Evolutionary conservation across 2,329 filamentous ascomycete species (phyloP).

Genomic region (Fusarium palustre): DNA sequence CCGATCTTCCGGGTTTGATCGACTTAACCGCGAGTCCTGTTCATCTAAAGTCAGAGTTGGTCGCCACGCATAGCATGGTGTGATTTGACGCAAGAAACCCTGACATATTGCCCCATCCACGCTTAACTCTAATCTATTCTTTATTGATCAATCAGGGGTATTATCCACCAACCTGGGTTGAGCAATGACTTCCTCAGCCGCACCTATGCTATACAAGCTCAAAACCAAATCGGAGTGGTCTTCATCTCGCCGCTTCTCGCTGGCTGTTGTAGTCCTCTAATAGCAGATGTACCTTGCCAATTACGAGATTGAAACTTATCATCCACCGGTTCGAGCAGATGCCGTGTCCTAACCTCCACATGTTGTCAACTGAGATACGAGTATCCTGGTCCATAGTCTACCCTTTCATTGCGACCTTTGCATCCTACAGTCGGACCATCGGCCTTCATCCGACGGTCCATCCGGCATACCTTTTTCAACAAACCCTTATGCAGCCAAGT

Average conservation of each 20-base stretch:
- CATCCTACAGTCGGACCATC: constrained; percentile 39
- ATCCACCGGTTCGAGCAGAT: constrained; percentile 2
- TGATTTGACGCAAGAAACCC: constrained; percentile 43
- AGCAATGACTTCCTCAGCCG: constrained; percentile 3
- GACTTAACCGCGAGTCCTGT: constrained; percentile 7
- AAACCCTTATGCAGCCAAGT: constrained; percentile 25
- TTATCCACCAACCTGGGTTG: constrained; percentile 14
- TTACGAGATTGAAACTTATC: constrained; percentile 42
- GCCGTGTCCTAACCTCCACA: constrained; percentile 25
- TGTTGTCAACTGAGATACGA: constrained; percentile 15
- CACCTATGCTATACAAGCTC: constrained; percentile 3
- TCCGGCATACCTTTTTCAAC: constrained; percentile 29
- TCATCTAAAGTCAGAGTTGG: constrained; percentile 1
- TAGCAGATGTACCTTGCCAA: background rate
- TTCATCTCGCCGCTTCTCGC: constrained; percentile 17
- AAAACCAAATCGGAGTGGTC: constrained; percentile 9
- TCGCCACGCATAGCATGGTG: constrained; percentile 27
- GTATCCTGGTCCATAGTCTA: constrained; percentile 17
- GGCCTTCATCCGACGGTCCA: constrained; percentile 43
- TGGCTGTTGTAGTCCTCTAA: constrained; percentile 25
- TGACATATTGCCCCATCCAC: constrained; percentile 42
- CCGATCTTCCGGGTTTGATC: constrained; percentile 31
- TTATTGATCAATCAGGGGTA: constrained; percentile 6
- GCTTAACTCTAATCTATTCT: constrained; percentile 15
- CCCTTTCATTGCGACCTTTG: constrained; percentile 25